Percentiles rank a stretch among this genome's conserved stretches.
Conservation (phyloP, 345 rosid genomes). For the Eucalyptus leucophloia region DNA sequence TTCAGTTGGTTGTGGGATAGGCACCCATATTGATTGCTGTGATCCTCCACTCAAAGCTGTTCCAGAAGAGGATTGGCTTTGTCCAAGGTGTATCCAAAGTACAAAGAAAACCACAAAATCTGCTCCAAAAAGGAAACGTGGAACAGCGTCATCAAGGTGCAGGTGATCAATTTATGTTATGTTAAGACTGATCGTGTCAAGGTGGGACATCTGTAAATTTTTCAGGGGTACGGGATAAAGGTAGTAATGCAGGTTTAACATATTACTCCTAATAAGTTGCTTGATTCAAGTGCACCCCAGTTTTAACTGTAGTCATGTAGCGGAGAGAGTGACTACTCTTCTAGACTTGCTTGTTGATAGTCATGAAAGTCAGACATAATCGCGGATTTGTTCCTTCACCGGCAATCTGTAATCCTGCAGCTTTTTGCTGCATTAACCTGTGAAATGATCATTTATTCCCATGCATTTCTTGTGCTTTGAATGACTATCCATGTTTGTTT, state of each 20-base stretch:
- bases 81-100: conserved; percentile 19
- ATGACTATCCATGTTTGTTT: neutral
- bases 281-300: neutral
- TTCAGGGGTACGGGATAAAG: neutral
- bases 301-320: neutral
- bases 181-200: neutral
- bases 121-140: neutral
- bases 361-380: neutral
- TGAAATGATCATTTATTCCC: neutral
- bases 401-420: neutral
- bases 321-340: neutral
- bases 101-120: neutral
- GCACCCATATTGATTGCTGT: conserved; percentile 52
- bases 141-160: neutral
- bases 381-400: neutral
- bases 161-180: neutral
- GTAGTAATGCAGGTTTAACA: neutral
- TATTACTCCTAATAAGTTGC: neutral
- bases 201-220: neutral
- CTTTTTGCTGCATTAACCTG: neutral
- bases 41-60: conserved; percentile 45
- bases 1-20: conserved; percentile 47
- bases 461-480: neutral
- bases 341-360: neutral
- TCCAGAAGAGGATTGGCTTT: conserved; percentile 71